Conservation (phyloP, 163 green algal species). For the Coccomyxa subellipsoidea region DNA sequence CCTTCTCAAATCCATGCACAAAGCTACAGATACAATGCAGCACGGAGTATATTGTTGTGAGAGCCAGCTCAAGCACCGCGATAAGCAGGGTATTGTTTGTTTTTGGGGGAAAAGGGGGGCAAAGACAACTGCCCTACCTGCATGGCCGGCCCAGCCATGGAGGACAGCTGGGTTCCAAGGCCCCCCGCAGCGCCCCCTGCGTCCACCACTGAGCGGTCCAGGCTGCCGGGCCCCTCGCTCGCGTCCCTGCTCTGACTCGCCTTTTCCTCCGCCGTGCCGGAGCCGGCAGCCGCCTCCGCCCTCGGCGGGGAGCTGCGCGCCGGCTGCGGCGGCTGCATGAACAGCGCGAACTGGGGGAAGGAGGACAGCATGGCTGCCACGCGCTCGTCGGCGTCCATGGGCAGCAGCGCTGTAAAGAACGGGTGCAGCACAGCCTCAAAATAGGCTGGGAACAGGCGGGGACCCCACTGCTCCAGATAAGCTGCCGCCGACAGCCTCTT, state of each 20-base stretch:
- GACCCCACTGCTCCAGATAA: conserved; percentile 53
- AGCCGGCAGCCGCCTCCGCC: neutral
- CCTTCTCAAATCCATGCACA: no score
- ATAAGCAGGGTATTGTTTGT: no score
- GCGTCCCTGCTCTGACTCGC: neutral
- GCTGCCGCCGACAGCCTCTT: conserved; percentile 26
- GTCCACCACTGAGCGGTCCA: conserved; percentile 11
- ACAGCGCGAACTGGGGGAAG: neutral
- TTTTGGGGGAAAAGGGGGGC: no score
- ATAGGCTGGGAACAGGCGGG: conserved; percentile 65
- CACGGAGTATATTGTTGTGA: no score
- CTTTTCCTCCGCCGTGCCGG: neutral
- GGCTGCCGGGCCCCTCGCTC: neutral
- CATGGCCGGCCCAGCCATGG: neutral
- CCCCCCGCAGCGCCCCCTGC: neutral
- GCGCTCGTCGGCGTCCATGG: conserved; percentile 53
- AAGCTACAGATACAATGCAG: no score
- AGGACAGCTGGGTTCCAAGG: neutral
- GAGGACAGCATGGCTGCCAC: conserved; percentile 28
- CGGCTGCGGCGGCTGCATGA: neutral
- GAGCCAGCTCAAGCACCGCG: no score
- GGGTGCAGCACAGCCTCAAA: conserved; percentile 67
- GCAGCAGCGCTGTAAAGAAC: conserved; percentile 66
- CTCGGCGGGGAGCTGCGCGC: neutral
- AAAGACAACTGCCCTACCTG: neutral